Base-by-base conservation (phyloP, 441 rosid genomes). In the Omphalea diandra region DNA sequence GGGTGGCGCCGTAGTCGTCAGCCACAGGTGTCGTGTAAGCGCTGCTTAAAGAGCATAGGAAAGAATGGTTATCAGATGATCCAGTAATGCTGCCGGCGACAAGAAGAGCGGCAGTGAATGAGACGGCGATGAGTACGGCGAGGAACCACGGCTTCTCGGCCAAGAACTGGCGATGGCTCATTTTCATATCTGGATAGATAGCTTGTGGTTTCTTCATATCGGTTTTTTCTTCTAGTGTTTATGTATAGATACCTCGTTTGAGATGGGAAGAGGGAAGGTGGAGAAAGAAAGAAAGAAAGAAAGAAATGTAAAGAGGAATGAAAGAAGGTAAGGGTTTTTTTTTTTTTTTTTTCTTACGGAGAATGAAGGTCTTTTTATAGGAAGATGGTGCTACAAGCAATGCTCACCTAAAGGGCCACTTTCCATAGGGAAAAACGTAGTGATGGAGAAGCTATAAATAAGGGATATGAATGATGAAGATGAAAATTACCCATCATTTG, bases 1-100 rank as follows among this genome's bases (percentile, higher is more conserved):
- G 89, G 24, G 88, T 82, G 33, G 88, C 44, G 1, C 79, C 22
- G 26, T 55, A 63, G 18, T 68, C 73, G 70, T 73, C 74, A 5
- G 73, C 85, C 11, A 77, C 66, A 0, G 52, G 0, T 29, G 72
- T 40, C 15, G 15, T 53, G 63, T 35, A 53, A 0, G 29, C 22
- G 17, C 43, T 29, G 17, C 44, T 71, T 32, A 71, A 31, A 1
- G 74, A 49, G 43, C 53, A 33, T 24, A 62, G 53, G 46, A 54
- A 71, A 7, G 67, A 38, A 12, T 11, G 50, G n/a, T n/a, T n/a
- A n/a, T 1, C 52, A 47, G 62, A 61, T 9, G 67, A 26, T 6
- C 18, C 18, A 11, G 49, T 61, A 40, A 53, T 11, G 46, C 44
- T 63, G 20, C 63, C 46, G 14, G 43, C 53, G 5, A 71, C 26